phyloP scores from a whole-genome alignment of 495 filamentous ascomycete species.

The Evernia prunastri region DNA sequence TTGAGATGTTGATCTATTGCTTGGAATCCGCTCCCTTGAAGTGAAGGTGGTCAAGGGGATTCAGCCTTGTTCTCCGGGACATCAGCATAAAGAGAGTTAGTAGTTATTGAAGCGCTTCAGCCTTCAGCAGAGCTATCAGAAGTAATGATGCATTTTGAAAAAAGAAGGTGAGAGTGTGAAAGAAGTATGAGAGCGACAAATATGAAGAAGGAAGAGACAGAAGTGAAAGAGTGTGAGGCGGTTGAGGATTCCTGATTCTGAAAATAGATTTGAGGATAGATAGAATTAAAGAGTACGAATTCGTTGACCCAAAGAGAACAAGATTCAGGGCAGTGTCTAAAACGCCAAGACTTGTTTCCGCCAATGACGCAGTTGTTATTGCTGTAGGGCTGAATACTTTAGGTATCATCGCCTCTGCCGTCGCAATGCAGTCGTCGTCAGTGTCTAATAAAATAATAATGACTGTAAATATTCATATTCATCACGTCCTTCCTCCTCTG shows the following conservation, averaged over 20 bases:
- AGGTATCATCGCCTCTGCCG: not conserved
- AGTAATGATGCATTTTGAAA: not conserved
- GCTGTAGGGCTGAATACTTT: not conserved
- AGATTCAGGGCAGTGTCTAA: constrained; percentile 2
- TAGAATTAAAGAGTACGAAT: not conserved
- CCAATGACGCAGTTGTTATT: not conserved
- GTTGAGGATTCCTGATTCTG: constrained; percentile 2
- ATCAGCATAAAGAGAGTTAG: not conserved
- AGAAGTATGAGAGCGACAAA: no score
- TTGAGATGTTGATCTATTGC: not conserved
- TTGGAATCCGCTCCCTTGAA: not conserved
- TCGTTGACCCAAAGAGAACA: not conserved
- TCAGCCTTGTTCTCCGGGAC: not conserved
- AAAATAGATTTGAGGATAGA: constrained; percentile 10
- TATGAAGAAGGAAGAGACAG: not conserved
- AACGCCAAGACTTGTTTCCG: constrained; percentile 11
- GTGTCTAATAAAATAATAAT: no score
- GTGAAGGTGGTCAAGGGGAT: not conserved
- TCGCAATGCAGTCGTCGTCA: no score
- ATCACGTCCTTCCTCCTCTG: no score
- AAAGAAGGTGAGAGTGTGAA: constrained; percentile 9
- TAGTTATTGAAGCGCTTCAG: not conserved
- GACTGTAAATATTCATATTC: no score
- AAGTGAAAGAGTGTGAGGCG: not conserved
- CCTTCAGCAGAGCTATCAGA: constrained; percentile 1